Evolutionary conservation across 257 asterid species (phyloP).

Genomic region (Echites panduratus): DNA sequence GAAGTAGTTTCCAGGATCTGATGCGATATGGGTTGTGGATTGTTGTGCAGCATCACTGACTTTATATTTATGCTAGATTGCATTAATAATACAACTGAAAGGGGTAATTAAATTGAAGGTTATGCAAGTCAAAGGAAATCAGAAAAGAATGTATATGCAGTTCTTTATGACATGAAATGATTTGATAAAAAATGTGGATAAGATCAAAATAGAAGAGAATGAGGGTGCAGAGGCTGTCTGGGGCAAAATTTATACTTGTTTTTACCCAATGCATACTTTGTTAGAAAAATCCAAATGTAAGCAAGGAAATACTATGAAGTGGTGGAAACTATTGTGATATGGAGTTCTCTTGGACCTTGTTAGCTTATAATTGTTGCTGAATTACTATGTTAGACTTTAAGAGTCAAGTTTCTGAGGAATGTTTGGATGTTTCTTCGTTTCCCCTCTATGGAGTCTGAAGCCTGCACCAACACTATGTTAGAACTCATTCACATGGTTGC

Average conservation of each 20-base stretch:
- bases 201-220: neutral
- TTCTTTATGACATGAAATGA: neutral
- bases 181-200: neutral
- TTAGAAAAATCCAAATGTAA: neutral
- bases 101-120: neutral
- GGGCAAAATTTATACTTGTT: neutral
- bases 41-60: neutral
- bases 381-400: neutral
- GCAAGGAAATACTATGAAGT: neutral
- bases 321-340: neutral
- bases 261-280: neutral
- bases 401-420: neutral
- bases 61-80: neutral
- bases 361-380: neutral
- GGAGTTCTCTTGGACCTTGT: neutral
- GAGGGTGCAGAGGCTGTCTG: neutral
- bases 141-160: neutral
- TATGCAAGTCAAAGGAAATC: neutral
- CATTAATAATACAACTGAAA: neutral
- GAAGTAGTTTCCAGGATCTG: neutral
- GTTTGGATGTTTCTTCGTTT: neutral
- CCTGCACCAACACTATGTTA: neutral
- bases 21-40: neutral
- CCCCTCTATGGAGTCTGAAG: neutral
- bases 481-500: neutral